A percentile compares a stretch with the other conserved stretches of the same genome.
These are phyloP conservation scores for Ogataea trehaloabstinens DNA, from an alignment of 805 yeast species.

Conservation along the genomic window DNA sequence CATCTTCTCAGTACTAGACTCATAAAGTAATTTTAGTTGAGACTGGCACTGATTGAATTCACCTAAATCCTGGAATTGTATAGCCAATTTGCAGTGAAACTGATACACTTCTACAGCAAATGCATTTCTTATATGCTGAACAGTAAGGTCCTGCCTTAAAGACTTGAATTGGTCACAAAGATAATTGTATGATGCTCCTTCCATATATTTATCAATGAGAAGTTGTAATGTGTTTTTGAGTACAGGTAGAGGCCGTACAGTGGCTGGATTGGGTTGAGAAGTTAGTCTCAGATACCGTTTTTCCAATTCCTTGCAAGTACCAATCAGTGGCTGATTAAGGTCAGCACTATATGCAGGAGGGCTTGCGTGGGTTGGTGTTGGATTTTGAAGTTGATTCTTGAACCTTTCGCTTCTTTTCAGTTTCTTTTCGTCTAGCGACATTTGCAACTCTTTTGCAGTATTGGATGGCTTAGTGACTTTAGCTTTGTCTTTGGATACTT, in stretches of 20 bases:
- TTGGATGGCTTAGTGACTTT: slow-evolving; percentile 14
- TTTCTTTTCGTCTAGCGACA: slow-evolving; percentile 30
- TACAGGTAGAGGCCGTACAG: slow-evolving; percentile 71
- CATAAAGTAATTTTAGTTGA: slow-evolving; percentile 65
- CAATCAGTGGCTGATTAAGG: slow-evolving; percentile 41
- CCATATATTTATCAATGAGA: slow-evolving; percentile 51
- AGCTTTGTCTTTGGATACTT: slow-evolving; percentile 6
- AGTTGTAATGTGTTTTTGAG: slow-evolving; percentile 55
- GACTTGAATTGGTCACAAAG: slow-evolving; percentile 89
- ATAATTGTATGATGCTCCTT: slow-evolving; percentile 64
- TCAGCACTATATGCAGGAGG: slow-evolving; percentile 5
- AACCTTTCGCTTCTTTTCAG: slow-evolving; percentile 50
- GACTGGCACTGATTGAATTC: slow-evolving; percentile 95
- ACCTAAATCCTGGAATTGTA: slow-evolving; percentile 80
- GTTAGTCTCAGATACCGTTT: slow-evolving; percentile 82
- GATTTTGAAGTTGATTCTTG: slow-evolving; percentile 30
- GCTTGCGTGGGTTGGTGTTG: slow-evolving; percentile 7
- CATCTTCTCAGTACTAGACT: slow-evolving; percentile 23
- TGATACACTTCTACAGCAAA: slow-evolving; percentile 82
- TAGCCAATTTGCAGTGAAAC: slow-evolving; percentile 82
- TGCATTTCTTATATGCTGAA: slow-evolving; percentile 77
- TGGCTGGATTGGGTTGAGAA: slow-evolving; percentile 83
- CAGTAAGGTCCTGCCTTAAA: slow-evolving; percentile 88
- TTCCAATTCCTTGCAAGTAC: slow-evolving; percentile 64
- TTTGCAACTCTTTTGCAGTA: slow-evolving; percentile 13